Evolutionary conservation across 1,284 basidiomycete species (phyloP), one percentile per base, ranked within the genome.

Genomic region (Irpex rosettiformis): DNA sequence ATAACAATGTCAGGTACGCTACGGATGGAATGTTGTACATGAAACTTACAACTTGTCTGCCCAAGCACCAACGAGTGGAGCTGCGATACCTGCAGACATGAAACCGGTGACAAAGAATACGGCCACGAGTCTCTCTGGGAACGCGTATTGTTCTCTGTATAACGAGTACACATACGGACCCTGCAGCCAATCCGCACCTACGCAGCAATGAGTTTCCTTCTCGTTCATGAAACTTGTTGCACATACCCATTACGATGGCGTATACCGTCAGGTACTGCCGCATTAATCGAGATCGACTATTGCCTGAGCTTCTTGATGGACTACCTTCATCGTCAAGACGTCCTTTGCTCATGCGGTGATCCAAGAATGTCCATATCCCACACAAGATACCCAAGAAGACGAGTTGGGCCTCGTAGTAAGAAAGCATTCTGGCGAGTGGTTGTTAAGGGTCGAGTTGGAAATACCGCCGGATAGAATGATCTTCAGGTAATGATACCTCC

Each of bases 151-250:
- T 53, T 89, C 85, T 53, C 78, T 77, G 68, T 90, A 90, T 0
- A 89, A 73, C 21, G 85, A 87, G 66, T 89, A 90, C 0, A 89
- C 76, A 63, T 89, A 90, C 24, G 88, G 88, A 0, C 88, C 88
- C 69, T 90, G 87, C n/a, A 90, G 74, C 88, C 88, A 90, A 68
- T 90, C 88, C 59, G 88, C 85, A 58, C 82, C 88, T 89, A 62
- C 47, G 60, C 11, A 8, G 56, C 21, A 51, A 56, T 22, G 58
- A 53, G 61, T 18, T 18, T 62, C 43, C n/a, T 10, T 30, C 27
- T 27, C 10, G 13, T 51, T 16, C 13, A 51, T 18, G 22, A 40
- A 25, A 21, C 13, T 33, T 11, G 37, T 4, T 29, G 56, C n/a
- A 61, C 82, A 58, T 64, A 84, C 87, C 84, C 88, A 89, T 89